phyloP scores from a whole-genome alignment of 306 rosid genomes.

The apple (Malus domestica) region ASM211411v1 NC_041804.1:3697001-3697500 shows the following conservation, averaged over 20 bases:
- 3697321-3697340: too few species aligned
- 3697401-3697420: not conserved
- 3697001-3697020: not conserved
- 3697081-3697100: not conserved
- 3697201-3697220: not conserved
- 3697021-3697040: not conserved
- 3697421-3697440: conserved; percentile 3
- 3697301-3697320: not conserved
- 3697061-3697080: not conserved
- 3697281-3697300: not conserved
- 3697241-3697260: not conserved
- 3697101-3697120: not conserved
- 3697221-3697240: not conserved
- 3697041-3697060: not conserved
- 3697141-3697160: not conserved
- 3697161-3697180: not conserved
- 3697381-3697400: not conserved
- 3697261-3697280: not conserved
- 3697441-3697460: conserved; percentile 10
- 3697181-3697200: not conserved
- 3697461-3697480: conserved; percentile 15
- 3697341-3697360: not conserved
- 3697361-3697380: not conserved
- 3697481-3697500: not conserved
- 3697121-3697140: not conserved